Conservation (phyloP, 2,329 filamentous ascomycete species). For the Ascochyta lentis region DNA sequence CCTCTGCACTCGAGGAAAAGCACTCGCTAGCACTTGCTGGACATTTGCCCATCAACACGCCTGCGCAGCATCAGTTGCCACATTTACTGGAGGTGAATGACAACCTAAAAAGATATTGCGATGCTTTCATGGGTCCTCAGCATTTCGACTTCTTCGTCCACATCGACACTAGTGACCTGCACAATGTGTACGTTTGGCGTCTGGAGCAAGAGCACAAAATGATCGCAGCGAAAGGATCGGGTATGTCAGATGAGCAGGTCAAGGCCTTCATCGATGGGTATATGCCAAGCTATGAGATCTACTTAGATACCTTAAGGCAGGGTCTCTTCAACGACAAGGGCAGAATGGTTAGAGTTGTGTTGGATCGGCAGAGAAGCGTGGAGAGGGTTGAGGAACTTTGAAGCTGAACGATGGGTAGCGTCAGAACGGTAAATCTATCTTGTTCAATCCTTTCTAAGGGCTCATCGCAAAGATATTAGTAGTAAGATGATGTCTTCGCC, state of each 20-base stretch:
- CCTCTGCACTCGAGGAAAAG: conserved; percentile 61
- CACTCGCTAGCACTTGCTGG: conserved; percentile 61
- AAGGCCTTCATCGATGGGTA: conserved; percentile 73
- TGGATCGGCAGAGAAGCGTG: conserved; percentile 56
- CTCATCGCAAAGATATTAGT: background rate
- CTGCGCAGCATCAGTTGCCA: conserved; percentile 62
- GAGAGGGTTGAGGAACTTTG: conserved; percentile 44
- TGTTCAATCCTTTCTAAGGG: background rate
- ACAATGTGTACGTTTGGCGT: conserved; percentile 85
- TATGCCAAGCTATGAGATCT: conserved; percentile 64
- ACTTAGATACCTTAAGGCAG: conserved; percentile 56
- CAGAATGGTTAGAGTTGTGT: conserved; percentile 58
- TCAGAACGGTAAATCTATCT: background rate
- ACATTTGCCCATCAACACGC: conserved; percentile 52
- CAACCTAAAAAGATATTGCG: conserved; percentile 60
- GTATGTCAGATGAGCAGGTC: conserved; percentile 85
- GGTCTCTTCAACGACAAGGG: conserved; percentile 57
- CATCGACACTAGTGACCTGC: conserved; percentile 73
- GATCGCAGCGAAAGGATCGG: conserved; percentile 69
- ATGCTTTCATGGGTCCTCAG: conserved; percentile 51
- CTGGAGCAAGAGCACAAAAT: conserved; percentile 79
- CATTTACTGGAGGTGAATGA: conserved; percentile 67
- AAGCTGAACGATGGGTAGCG: background rate
- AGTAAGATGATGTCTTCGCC: background rate
- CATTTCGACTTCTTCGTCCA: conserved; percentile 68